A percentile compares a stretch with the other conserved stretches of the same genome.
Evolutionary conservation across 129 eudicot species (phyloP).

Genomic region (Ambrosia trifida): DNA sequence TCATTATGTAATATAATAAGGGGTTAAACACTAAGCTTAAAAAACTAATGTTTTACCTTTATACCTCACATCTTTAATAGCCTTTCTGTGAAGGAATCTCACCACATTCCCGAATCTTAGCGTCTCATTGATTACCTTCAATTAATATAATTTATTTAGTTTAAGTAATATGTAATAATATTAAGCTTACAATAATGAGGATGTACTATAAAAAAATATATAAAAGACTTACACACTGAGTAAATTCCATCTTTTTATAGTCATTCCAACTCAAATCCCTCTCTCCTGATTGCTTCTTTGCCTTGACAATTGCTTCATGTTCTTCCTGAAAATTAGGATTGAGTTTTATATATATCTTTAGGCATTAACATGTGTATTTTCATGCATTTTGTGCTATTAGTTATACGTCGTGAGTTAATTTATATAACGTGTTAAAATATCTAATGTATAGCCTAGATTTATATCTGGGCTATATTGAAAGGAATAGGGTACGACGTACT

Average conservation of each 20-base stretch:
- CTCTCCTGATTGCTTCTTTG: conserved; percentile 57
- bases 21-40: conserved; percentile 11
- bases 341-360: not conserved
- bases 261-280: conserved; percentile 82
- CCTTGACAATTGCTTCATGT: conserved; percentile 60
- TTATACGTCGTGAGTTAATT: not conserved
- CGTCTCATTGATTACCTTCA: conserved; percentile 87
- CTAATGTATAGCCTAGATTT: not conserved
- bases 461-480: not conserved
- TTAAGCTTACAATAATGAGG: not conserved
- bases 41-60: conserved; percentile 51
- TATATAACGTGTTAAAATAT: not conserved
- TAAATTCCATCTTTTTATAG: conserved; percentile 93
- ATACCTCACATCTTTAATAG: conserved; percentile 84
- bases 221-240: conserved; percentile 79
- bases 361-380: not conserved
- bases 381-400: not conserved
- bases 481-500: not conserved
- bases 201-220: not conserved
- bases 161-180: not conserved
- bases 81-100: conserved; percentile 95
- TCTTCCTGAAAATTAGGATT: conserved; percentile 51
- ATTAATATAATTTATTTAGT: conserved; percentile 11
- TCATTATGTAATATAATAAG: conserved; percentile 1
- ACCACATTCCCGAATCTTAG: conserved; percentile 94